phyloP scores from a whole-genome alignment of 176 grass and related monocot species.

The Chrysopogon serrulatus region DNA sequence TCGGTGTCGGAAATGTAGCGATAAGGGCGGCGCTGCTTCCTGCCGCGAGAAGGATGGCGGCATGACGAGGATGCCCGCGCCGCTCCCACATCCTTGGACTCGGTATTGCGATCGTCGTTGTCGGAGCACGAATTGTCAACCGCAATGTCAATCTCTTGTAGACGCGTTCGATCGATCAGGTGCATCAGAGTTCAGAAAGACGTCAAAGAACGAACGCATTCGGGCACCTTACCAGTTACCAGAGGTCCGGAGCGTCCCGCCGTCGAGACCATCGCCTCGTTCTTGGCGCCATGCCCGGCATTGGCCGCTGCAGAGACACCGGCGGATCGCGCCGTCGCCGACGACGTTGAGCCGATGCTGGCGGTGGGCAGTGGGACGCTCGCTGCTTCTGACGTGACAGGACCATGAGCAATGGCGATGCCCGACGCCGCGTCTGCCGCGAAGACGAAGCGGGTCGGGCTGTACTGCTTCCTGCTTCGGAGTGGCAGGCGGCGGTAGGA shows the following conservation, averaged over 20 bases:
- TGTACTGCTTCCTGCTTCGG: background rate
- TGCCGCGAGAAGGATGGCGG: background rate
- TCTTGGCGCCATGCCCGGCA: background rate
- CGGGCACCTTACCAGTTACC: background rate
- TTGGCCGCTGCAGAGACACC: background rate
- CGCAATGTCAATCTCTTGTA: background rate
- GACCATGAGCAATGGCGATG: background rate
- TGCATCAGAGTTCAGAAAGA: background rate
- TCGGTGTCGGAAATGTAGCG: slow-evolving; percentile 16
- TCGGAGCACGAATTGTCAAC: background rate
- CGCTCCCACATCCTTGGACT: background rate
- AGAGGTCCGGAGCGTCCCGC: background rate
- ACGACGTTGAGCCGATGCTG: background rate
- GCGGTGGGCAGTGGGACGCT: background rate
- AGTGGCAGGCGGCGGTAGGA: background rate
- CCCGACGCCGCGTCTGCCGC: background rate
- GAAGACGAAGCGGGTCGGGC: background rate
- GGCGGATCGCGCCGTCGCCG: background rate
- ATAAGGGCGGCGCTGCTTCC: slow-evolving; percentile 14
- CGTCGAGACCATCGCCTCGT: background rate
- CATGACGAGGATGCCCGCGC: background rate
- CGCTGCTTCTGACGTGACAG: background rate
- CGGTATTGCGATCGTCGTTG: background rate
- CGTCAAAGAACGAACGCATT: background rate
- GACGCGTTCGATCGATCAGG: background rate